These are phyloP conservation scores for Carpinus fangiana DNA, from an alignment of 306 rosid genomes.

Conservation along the genomic window DNA sequence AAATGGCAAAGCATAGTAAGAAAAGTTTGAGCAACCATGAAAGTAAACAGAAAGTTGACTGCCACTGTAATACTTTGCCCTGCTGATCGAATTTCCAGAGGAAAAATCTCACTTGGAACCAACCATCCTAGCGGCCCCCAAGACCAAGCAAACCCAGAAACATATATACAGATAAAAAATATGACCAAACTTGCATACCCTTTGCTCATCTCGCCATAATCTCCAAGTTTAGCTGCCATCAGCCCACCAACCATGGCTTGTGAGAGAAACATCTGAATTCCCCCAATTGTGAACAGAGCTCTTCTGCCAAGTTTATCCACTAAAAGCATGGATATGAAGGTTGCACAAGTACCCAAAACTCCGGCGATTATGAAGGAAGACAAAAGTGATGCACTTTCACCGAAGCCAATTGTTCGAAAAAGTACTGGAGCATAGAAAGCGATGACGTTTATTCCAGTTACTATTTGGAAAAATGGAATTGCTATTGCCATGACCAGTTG, in stretches of 20 bases:
- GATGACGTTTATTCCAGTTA: conserved; percentile 29
- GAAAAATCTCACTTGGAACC: conserved; percentile 27
- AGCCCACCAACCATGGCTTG: conserved; percentile 3
- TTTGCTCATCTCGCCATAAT: conserved; percentile 12
- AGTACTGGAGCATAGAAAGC: conserved; percentile 27
- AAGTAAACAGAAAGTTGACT: conserved; percentile 16
- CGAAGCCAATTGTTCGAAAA: conserved; percentile 20
- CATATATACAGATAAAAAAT: conserved; percentile 7
- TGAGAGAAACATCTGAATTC: conserved; percentile 12
- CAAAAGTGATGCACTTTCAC: conserved; percentile 23
- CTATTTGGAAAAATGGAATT: conserved; percentile 26
- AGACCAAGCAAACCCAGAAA: conserved; percentile 24
- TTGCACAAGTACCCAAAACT: conserved; percentile 16
- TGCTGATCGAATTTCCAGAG: conserved; percentile 13
- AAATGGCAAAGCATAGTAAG: conserved; percentile 19
- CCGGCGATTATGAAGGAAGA: conserved; percentile 14
- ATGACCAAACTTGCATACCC: conserved; percentile 20
- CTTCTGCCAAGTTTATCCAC: conserved; percentile 29
- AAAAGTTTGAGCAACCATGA: conserved; percentile 20
- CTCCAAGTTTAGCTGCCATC: conserved; percentile 8
- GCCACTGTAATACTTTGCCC: conserved; percentile 22
- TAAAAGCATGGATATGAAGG: conserved; percentile 24
- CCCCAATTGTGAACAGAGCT: conserved; percentile 12
- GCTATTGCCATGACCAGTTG: conserved; percentile 30
- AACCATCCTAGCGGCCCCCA: conserved; percentile 23